Evolutionary conservation across 2,329 filamentous ascomycete species (phyloP).

Genomic region (Alternaria rosae): DNA sequence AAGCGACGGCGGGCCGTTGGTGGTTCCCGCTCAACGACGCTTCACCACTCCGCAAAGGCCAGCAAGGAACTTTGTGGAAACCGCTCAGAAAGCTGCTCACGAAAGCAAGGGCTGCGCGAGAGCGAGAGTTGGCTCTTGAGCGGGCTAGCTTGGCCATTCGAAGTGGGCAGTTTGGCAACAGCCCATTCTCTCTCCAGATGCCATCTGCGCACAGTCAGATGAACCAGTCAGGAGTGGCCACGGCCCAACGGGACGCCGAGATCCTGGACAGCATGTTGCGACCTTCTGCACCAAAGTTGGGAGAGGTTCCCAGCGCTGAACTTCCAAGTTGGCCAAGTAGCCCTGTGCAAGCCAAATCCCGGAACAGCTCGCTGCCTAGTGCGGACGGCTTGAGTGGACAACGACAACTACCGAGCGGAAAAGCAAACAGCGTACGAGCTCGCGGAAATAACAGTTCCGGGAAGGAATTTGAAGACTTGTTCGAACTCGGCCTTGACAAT

Average conservation of each 20-base stretch:
- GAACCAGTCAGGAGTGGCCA: constrained; percentile 5
- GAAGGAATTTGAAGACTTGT: constrained; percentile 30
- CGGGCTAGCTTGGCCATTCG: constrained; percentile 39
- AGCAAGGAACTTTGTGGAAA: constrained; percentile 67
- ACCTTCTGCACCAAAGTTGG: constrained; percentile 36
- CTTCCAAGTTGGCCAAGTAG: constrained; percentile 33
- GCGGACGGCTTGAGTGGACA: not conserved
- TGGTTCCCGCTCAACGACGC: constrained; percentile 47
- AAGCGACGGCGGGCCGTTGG: constrained; percentile 54
- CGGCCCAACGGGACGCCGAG: constrained; percentile 32
- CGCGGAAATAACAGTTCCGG: constrained; percentile 6
- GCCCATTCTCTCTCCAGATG: constrained; percentile 8
- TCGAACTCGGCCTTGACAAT: constrained; percentile 36
- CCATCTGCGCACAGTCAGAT: constrained; percentile 19
- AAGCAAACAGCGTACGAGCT: not conserved
- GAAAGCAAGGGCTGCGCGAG: constrained; percentile 63
- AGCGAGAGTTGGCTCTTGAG: constrained; percentile 58
- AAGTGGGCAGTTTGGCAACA: constrained; percentile 25
- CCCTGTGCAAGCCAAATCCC: constrained; percentile 3
- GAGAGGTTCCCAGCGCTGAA: constrained; percentile 29
- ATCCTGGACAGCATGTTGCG: constrained; percentile 40
- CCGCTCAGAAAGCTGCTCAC: constrained; percentile 67
- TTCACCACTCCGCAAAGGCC: constrained; percentile 33
- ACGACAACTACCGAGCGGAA: not conserved
- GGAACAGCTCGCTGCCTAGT: not conserved